Evolutionary conservation across 139 green algal species (phyloP), one percentile per base, ranked within the genome.

Genomic region (Tetradesmus obliquus): DNA sequence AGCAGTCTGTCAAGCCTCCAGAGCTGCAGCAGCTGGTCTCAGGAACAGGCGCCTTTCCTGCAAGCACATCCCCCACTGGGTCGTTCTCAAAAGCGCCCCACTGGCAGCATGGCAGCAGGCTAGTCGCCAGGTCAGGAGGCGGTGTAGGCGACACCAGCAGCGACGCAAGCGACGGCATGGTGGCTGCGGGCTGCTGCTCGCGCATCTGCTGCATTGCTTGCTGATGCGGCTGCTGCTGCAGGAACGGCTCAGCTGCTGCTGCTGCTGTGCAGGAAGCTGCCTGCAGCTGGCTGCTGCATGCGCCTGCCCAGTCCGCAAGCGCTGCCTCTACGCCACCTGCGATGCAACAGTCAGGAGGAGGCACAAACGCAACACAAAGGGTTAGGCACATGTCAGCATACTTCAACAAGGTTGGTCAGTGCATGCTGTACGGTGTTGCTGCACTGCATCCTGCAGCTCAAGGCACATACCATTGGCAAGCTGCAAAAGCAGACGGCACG

Each of bases 281-380:
- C 5, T 32, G 79, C 32, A n/a, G 32, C 79, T 84, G 32, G 79
- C 79, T 84, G 69, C 86, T 90, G 66, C 69, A 82, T 22, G 69
- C 86, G 19, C 55, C 86, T n/a, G 53, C 74, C 86, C 74, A 83
- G 13, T 90, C 86, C 2, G 86, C 86, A 17, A 90, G 86, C 51
- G 86, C 86, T 55, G 86, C 86, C 45, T 90, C 86, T 1, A 90
- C 69, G 24, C 86, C 86, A 15, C 86, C 85, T 89, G 66, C 85
- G 51, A 79, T n/a, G 12, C 60, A 79, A 79, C 69, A 79, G 4
- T n/a, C 69, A 22, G 15, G 69, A n/a, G 60, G 10, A 72, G 60
- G 60, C 60, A 72, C 12, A 10, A 45, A 0, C 32, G 32, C 32
- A 45, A 45, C 32, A 45, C 10, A 72, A 72, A 72, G 60, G 0